Percentiles rank a stretch among this genome's conserved stretches.
phyloP scores from a whole-genome alignment of 805 yeast genomes.

The Komagataella mondaviorum region DNA sequence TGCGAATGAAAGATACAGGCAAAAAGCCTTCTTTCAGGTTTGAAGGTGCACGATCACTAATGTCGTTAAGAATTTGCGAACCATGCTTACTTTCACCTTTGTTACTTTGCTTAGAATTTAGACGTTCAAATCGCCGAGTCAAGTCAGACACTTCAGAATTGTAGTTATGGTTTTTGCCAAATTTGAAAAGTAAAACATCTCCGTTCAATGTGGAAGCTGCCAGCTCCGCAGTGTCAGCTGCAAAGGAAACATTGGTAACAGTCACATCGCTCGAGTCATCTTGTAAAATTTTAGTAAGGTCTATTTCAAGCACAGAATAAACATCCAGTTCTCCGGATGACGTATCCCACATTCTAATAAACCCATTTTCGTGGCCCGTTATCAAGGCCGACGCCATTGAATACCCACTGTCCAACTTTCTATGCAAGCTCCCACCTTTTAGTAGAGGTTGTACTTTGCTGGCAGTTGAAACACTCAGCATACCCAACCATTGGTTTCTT shows the following conservation, averaged over 20 bases:
- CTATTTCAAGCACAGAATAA: constrained; percentile 43
- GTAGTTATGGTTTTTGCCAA: constrained; percentile 37
- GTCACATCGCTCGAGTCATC: constrained; percentile 28
- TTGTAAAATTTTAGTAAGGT: constrained; percentile 31
- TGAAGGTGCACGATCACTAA: constrained; percentile 38
- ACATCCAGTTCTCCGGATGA: constrained; percentile 61
- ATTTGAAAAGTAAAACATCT: constrained; percentile 64
- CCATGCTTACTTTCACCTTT: constrained; percentile 7
- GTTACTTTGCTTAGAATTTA: constrained; percentile 15
- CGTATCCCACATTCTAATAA: constrained; percentile 74
- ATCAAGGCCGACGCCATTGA: constrained; percentile 49
- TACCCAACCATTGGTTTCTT: constrained; percentile 66
- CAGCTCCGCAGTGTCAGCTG: constrained; percentile 66
- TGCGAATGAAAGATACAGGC: constrained; percentile 36
- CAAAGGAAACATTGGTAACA: constrained; percentile 53
- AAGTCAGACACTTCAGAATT: constrained; percentile 18
- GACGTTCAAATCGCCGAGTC: constrained; percentile 12
- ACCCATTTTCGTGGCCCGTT: constrained; percentile 82
- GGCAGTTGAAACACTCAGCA: constrained; percentile 35
- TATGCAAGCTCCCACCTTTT: constrained; percentile 69
- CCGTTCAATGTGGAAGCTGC: constrained; percentile 58
- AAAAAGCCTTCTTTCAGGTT: constrained; percentile 45
- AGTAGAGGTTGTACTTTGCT: constrained; percentile 25
- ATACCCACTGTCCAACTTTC: constrained; percentile 29
- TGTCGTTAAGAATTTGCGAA: constrained; percentile 24